Percentiles rank a stretch among this genome's conserved stretches.
Conservation (phyloP, 2,329 filamentous ascomycete genomes). For the Aspergillus thermomutatus region DNA sequence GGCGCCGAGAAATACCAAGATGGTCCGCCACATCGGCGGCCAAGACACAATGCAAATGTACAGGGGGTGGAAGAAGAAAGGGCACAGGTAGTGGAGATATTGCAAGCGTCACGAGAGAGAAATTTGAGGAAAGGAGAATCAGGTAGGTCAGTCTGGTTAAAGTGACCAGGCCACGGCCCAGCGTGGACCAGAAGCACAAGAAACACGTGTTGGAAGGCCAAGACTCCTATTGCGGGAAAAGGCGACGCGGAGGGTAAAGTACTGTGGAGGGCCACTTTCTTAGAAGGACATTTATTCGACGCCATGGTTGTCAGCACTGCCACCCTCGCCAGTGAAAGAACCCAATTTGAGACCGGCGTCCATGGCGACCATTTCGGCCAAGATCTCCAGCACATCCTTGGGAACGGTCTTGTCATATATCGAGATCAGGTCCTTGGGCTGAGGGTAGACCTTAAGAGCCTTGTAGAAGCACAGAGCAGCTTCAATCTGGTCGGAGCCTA, state of each 20-base stretch:
- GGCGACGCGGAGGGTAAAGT: conserved; percentile 11
- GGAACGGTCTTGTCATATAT: conserved; percentile 99
- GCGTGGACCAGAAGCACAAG: conserved; percentile 17
- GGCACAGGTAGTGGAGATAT: conserved; percentile 25
- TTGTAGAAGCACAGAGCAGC: conserved; percentile 96
- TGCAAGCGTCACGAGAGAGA: conserved; percentile 11
- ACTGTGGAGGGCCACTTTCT: conserved; percentile 9
- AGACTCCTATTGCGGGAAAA: conserved; percentile 11
- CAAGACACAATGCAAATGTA: conserved; percentile 36
- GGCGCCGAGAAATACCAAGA: conserved; percentile 35
- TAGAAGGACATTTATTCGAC: conserved; percentile 32
- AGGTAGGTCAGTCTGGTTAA: conserved; percentile 6
- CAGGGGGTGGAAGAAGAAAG: conserved; percentile 13
- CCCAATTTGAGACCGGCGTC: conserved; percentile 70
- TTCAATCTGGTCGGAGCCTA: conserved; percentile 57
- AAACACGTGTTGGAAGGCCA: conserved; percentile 11
- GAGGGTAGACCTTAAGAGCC: conserved; percentile 96
- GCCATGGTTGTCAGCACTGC: conserved; percentile 32
- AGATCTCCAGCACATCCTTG: conserved; percentile 93
- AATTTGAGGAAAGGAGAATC: not conserved
- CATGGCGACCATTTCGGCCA: conserved; percentile 96
- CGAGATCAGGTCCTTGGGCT: conserved; percentile 83
- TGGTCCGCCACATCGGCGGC: conserved; percentile 21
- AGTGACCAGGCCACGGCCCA: conserved; percentile 22
- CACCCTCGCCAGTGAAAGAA: conserved; percentile 35